These are phyloP conservation scores for Solanum acaule DNA, from an alignment of 257 asterid species.

Conservation along the genomic window DNA sequence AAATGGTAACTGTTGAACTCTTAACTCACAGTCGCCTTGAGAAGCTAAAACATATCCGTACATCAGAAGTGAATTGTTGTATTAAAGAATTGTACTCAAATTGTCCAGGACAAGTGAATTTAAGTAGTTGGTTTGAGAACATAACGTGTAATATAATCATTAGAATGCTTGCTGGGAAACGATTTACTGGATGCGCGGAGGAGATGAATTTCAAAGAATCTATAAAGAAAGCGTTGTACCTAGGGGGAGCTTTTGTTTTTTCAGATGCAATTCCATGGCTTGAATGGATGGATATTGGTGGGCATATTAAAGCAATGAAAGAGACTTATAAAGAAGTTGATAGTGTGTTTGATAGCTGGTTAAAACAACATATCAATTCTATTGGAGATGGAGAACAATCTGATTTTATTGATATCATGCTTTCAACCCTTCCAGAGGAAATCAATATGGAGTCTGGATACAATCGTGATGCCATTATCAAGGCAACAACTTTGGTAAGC, in stretches of 20 bases:
- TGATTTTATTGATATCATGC: slow-evolving; percentile 47
- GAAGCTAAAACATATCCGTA: background rate
- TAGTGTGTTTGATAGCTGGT: slow-evolving; percentile 33
- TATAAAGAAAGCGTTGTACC: slow-evolving; percentile 25
- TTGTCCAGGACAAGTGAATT: background rate
- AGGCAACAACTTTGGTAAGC: slow-evolving; percentile 42
- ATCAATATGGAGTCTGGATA: slow-evolving; percentile 2
- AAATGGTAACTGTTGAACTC: background rate
- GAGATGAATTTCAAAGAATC: slow-evolving; percentile 22
- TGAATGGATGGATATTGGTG: slow-evolving; percentile 58
- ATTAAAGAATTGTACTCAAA: slow-evolving; percentile 9
- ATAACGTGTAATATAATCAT: slow-evolving; percentile 27
- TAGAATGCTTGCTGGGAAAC: slow-evolving; percentile 32
- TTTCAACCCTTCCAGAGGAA: slow-evolving; percentile 23
- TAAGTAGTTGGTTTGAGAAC: slow-evolving; percentile 30
- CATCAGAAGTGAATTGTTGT: background rate
- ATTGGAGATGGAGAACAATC: background rate
- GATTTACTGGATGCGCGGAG: slow-evolving; percentile 4
- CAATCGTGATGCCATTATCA: slow-evolving; percentile 31
- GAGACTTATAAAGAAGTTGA: slow-evolving; percentile 22
- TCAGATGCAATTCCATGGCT: slow-evolving; percentile 47
- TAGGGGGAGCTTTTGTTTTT: slow-evolving; percentile 36
- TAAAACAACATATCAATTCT: slow-evolving; percentile 21
- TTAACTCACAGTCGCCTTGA: background rate
- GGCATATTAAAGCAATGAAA: slow-evolving; percentile 40